phyloP scores from a whole-genome alignment of 352 stramenopile genomes.

The Pythium apleroticum region DNA sequence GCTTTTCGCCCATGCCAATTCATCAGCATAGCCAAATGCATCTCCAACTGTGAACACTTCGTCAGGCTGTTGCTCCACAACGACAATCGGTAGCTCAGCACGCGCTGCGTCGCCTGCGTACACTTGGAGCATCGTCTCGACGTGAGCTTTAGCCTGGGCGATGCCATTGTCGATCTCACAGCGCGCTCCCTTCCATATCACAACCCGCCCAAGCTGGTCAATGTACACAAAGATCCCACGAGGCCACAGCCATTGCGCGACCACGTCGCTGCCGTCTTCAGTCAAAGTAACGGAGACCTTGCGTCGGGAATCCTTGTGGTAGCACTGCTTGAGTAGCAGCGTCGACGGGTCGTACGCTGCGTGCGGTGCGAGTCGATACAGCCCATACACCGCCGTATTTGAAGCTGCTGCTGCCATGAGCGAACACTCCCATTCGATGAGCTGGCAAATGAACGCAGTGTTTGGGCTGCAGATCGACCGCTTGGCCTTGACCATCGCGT shows the following conservation, averaged over 20 bases:
- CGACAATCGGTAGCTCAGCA: background rate
- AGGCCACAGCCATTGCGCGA: constrained; percentile 29
- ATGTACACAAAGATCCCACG: constrained; percentile 51
- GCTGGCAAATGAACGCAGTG: constrained; percentile 61
- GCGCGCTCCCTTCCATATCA: constrained; percentile 40
- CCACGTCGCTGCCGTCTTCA: background rate
- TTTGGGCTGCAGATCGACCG: constrained; percentile 63
- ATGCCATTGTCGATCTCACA: constrained; percentile 34
- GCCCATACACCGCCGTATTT: background rate
- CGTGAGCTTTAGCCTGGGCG: constrained; percentile 19
- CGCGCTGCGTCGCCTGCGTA: background rate
- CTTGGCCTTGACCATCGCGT: constrained; percentile 40
- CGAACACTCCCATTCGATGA: constrained; percentile 64
- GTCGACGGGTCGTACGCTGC: constrained; percentile 41
- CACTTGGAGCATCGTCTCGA: constrained; percentile 30
- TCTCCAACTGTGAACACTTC: constrained; percentile 11
- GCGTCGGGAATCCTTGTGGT: constrained; percentile 18
- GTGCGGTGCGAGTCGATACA: constrained; percentile 53
- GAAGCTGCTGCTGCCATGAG: constrained; percentile 22
- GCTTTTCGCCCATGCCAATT: constrained; percentile 33
- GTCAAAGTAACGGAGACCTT: background rate
- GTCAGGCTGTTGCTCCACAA: background rate
- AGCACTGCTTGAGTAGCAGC: constrained; percentile 57
- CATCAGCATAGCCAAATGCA: constrained; percentile 39
- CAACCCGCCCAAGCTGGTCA: constrained; percentile 18